Base-by-base conservation (phyloP, 2,329 filamentous ascomycete genomes). In the Hyphodiscus sp. region DNA sequence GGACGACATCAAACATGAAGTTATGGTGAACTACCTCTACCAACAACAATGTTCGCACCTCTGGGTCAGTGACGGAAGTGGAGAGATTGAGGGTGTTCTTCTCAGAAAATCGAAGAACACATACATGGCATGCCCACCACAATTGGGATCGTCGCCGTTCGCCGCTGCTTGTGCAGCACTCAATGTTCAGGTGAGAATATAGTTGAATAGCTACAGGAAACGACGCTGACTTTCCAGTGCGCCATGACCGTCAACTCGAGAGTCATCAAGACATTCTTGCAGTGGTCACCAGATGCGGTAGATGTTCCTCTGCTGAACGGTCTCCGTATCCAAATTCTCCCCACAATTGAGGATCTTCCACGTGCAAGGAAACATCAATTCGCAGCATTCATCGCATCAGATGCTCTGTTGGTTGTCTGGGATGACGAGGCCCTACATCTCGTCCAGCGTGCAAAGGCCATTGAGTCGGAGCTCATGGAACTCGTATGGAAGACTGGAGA, bases 11-110 rank as follows among this genome's bases (percentile, higher is more conserved):
- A 88, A 86, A 69, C 84, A 89, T 65, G 87, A 91, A 69, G 85
- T 91, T 56, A 91, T 91, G 86, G 86, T 88, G 56, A 90, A 88
- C 70, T 89, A 89, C 67, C 74, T 91, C 23, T 89, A 89, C 69
- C 87, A 91, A 68, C 86, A 91, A 67, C 86, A 90, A 70, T 89
- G 85, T 65, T 79, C 81, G 13, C 80, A 82, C 57, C 76, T 89
- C 33, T 91, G 87, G 87, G 82, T 90, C 19, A 81, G 81, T 30
- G 84, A 89, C 61, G 81, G 79, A 38, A 83, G 77, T 47, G 85
- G 84, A 13, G 80, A 85, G 60, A 69, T 82, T 6, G 87, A 91
- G 67, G 88, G 88, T 59, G 86, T 90, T 26, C 70, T 91, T 19
- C 72, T 91, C 47, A 79, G 86, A 59, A 89, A 88, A 65, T 68